Evolutionary conservation across 1,284 basidiomycete species (phyloP).

Genomic region (Trichosporon inkin): DNA sequence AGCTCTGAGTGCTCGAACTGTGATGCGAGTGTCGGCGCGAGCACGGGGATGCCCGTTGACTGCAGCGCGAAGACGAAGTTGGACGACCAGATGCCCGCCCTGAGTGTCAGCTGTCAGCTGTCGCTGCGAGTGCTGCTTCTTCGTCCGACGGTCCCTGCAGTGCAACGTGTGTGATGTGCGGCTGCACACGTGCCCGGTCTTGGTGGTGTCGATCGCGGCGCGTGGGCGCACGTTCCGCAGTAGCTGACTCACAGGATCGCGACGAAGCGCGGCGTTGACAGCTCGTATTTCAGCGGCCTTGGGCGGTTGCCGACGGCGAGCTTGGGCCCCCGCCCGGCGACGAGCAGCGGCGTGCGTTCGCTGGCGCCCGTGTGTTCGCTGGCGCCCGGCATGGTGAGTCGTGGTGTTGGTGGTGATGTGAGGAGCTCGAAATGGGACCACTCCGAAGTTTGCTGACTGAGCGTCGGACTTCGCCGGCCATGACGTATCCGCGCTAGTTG

Average conservation of each 20-base stretch:
- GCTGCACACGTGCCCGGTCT: neutral
- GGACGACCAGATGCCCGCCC: conserved; percentile 33
- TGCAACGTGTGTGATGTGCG: too few species aligned
- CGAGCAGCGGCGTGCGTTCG: neutral
- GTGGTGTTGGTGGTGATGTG: neutral
- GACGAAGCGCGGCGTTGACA: conserved; percentile 29
- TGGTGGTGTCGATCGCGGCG: too few species aligned
- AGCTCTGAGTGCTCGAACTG: conserved; percentile 47
- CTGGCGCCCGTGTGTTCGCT: conserved; percentile 1
- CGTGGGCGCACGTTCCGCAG: neutral
- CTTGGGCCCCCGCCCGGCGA: neutral
- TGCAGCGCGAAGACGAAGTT: conserved; percentile 50
- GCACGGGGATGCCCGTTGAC: conserved; percentile 44
- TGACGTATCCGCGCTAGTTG: conserved; percentile 1
- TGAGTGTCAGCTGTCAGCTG: conserved; percentile 5
- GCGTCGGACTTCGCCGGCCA: neutral
- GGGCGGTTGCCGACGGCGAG: neutral
- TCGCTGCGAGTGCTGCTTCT: too few species aligned
- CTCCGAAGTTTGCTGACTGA: neutral
- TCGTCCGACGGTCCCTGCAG: too few species aligned
- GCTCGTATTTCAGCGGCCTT: conserved; percentile 28
- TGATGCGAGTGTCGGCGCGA: conserved; percentile 36
- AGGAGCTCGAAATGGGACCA: neutral
- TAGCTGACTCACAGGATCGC: conserved; percentile 16
- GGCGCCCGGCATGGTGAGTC: conserved; percentile 1